Evolutionary conservation across 2,329 filamentous ascomycete species (phyloP).

Genomic region (Thelonectria discophora): DNA sequence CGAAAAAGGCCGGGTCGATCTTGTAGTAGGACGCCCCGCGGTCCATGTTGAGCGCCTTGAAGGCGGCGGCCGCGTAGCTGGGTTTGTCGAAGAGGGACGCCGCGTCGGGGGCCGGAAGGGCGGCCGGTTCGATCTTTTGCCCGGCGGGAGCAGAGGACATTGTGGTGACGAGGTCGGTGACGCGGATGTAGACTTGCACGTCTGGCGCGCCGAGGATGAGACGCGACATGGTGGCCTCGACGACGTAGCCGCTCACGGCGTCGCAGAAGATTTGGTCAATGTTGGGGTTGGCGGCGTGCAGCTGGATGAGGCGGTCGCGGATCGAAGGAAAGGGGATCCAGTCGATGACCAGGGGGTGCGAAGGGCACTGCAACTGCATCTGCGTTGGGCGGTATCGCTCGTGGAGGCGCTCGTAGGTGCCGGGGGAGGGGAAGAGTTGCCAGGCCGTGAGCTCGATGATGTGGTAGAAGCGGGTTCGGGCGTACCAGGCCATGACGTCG

Average conservation of each 20-base stretch:
- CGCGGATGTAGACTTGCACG: constrained; percentile 42
- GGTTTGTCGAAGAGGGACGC: constrained; percentile 37
- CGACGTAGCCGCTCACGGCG: constrained; percentile 45
- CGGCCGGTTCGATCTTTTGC: constrained; percentile 1
- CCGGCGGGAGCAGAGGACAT: constrained; percentile 30
- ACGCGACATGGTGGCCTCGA: constrained; percentile 43
- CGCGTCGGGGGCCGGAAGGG: constrained; percentile 40
- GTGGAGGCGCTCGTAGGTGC: constrained; percentile 42
- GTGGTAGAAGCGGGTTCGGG: constrained; percentile 50
- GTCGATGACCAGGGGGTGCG: constrained; percentile 44
- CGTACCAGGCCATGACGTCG: constrained; percentile 51
- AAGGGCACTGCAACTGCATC: constrained; percentile 32
- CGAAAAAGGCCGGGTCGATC: constrained; percentile 46
- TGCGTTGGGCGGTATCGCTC: constrained; percentile 42
- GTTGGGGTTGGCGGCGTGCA: constrained; percentile 44
- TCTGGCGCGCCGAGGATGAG: constrained; percentile 38
- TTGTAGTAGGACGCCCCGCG: constrained; percentile 45
- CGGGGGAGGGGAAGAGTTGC: constrained; percentile 43
- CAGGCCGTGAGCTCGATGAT: constrained; percentile 47
- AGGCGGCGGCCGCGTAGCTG: constrained; percentile 38
- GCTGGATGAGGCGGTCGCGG: constrained; percentile 42
- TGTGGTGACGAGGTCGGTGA: constrained; percentile 44
- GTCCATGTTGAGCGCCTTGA: constrained; percentile 45
- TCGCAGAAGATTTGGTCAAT: constrained; percentile 48
- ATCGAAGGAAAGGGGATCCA: constrained; percentile 45